Evolutionary conservation across 306 rosid genomes (phyloP).

Genomic region (Pterocarpus santalinus): DNA sequence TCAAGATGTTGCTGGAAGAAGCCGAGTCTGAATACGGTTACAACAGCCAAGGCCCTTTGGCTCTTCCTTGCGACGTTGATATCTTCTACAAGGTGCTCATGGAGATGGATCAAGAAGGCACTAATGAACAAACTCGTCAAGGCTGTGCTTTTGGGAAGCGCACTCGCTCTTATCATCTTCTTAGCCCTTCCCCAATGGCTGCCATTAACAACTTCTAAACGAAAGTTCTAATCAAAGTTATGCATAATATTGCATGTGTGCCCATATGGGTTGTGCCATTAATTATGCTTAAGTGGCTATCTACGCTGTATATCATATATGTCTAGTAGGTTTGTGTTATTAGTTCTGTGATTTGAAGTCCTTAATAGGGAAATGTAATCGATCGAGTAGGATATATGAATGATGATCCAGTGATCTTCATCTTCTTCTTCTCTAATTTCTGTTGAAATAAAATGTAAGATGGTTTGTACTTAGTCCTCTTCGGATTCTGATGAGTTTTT

Average conservation of each 20-base stretch:
- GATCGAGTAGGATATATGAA: background rate
- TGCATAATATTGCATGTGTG: no score
- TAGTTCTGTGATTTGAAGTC: background rate
- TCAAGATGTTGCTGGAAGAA: constrained; percentile 81
- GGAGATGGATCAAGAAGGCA: constrained; percentile 65
- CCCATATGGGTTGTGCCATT: no score
- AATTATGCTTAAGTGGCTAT: background rate
- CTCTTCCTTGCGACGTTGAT: constrained; percentile 79
- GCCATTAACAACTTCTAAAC: constrained; percentile 55
- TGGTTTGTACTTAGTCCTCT: background rate
- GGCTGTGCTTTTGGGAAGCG: constrained; percentile 64
- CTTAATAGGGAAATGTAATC: background rate
- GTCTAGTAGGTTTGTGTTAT: background rate
- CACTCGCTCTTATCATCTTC: constrained; percentile 57
- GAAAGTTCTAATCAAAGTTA: background rate
- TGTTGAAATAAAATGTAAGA: background rate
- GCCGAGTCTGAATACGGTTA: constrained; percentile 88
- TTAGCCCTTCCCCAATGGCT: constrained; percentile 57
- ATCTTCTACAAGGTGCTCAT: constrained; percentile 66
- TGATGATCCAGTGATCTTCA: background rate
- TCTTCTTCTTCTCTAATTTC: background rate
- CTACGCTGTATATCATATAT: background rate
- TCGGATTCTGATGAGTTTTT: background rate
- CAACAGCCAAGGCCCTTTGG: constrained; percentile 72
- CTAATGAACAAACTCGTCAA: constrained; percentile 28